Conservation (phyloP, 1,139 yeast species). For the Scheffersomyces segobiensis region DNA sequence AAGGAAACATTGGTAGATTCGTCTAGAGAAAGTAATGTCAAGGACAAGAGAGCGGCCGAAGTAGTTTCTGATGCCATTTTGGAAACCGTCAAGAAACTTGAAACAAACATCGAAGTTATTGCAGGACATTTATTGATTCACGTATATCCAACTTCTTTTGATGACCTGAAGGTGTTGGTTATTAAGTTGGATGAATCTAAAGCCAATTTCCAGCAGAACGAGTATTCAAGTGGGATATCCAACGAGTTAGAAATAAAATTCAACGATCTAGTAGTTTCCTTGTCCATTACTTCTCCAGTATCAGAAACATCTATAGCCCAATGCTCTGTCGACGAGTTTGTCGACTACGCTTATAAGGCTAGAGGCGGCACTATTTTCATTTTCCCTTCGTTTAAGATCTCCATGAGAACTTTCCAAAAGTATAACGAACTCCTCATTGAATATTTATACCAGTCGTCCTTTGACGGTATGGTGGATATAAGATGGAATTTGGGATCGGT, state of each 20-base stretch:
- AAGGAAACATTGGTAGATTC: constrained; percentile 70
- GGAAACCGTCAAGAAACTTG: constrained; percentile 42
- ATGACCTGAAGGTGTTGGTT: constrained; percentile 72
- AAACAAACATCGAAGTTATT: constrained; percentile 63
- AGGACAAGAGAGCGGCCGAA: constrained; percentile 8
- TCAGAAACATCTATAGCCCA: constrained; percentile 47
- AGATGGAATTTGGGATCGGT: constrained; percentile 93
- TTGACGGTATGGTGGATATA: constrained; percentile 88
- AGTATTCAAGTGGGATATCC: constrained; percentile 46
- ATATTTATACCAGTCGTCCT: constrained; percentile 65
- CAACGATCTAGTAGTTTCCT: constrained; percentile 62
- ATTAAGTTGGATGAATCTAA: constrained; percentile 58
- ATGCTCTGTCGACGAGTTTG: constrained; percentile 56
- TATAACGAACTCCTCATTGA: constrained; percentile 53
- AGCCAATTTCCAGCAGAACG: constrained; percentile 63
- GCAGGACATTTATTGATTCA: constrained; percentile 59
- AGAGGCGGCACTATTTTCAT: constrained; percentile 78
- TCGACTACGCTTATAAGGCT: constrained; percentile 56
- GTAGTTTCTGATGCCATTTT: constrained; percentile 30
- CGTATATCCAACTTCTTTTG: constrained; percentile 74
- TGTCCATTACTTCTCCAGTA: constrained; percentile 52
- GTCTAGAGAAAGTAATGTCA: constrained; percentile 15
- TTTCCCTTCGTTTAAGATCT: constrained; percentile 72
- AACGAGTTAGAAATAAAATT: constrained; percentile 55
- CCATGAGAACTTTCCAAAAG: constrained; percentile 75